phyloP scores from a whole-genome alignment of 495 filamentous ascomycete species.

The Daldinia bambusicola region DNA sequence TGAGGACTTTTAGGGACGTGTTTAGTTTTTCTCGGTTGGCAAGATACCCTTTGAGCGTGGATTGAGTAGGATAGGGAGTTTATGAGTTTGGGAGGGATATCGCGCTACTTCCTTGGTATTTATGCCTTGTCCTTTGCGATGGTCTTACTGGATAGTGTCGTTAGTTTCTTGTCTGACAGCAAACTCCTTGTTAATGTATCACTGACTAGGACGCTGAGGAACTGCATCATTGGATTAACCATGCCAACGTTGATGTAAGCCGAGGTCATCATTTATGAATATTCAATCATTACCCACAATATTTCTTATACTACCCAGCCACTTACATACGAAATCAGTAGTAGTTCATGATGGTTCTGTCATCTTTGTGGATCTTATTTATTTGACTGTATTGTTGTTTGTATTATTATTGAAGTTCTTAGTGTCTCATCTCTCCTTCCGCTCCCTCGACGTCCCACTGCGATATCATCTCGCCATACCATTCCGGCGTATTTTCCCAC shows the following conservation, averaged over 20 bases:
- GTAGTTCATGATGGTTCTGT: background rate
- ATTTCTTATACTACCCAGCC: background rate
- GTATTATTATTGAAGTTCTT: background rate
- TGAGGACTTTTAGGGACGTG: background rate
- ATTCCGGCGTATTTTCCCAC: constrained; percentile 20
- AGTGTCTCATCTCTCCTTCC: constrained; percentile 10
- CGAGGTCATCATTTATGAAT: background rate
- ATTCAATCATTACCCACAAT: too few relatives aligned
- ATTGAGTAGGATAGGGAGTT: constrained; percentile 11
- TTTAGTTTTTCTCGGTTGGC: constrained; percentile 20
- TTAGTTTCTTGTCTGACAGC: background rate
- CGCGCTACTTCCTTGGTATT: background rate
- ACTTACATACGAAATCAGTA: background rate
- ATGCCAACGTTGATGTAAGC: background rate
- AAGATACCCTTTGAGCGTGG: constrained; percentile 30
- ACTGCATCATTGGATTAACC: background rate
- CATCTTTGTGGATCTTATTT: background rate
- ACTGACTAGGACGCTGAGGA: background rate
- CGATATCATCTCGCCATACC: constrained; percentile 22
- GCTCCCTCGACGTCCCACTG: constrained; percentile 21
- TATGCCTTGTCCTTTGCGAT: background rate
- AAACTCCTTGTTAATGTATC: background rate
- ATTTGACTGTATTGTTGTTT: constrained; percentile 10
- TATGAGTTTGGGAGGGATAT: background rate
- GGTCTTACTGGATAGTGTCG: background rate